Evolutionary conservation across 257 asterid species (phyloP), one percentile per base, ranked within the genome.

Genomic region (Leptodermis oblonga): DNA sequence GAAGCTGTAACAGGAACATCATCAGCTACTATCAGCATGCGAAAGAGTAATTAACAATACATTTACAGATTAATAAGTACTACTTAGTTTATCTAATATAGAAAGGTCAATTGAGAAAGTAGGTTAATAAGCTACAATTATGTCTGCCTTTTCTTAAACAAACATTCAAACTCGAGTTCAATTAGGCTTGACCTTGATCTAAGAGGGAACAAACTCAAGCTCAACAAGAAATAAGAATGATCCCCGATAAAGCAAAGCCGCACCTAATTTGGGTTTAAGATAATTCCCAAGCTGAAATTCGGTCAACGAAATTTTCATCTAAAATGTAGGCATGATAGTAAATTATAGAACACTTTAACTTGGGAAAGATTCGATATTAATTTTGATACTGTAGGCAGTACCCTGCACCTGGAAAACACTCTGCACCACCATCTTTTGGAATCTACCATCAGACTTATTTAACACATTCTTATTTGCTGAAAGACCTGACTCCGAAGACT

Each of bases 321-420:
- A 49, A 49, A 67, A 18, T 28, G n/a, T 12, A 69, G 43, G 23
- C 49, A 20, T 8, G 56, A 30, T 25, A 20, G 36, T 7, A 41
- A 62, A 31, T n/a, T 7, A 45, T 22, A 23, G 4, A n/a, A 23
- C 33, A 51, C 7, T 41, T 7, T 18, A 63, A 63, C 36, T 36
- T 37, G 69, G 65, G 49, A 70, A 13, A 26, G 17, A 13, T 26
- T 20, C 2, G 2, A 11, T 20, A 22, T 25, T 42, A 63, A 20
- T 25, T 61, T 28, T 51, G 30, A 22, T 15, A 45, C 22, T 55
- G 67, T 46, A 48, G 31, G 62, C 63, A 45, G 66, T 10, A 43
- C 73, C 63, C 68, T 62, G 59, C 66, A 90, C 98, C 97, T 85
- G 86, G 68, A 79, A 70, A 77, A 49, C 67, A 64, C 62, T 72